These are phyloP conservation scores for Hypomyces rosellus DNA, from an alignment of 2,329 filamentous ascomycete genomes.

Conservation along the genomic window DNA sequence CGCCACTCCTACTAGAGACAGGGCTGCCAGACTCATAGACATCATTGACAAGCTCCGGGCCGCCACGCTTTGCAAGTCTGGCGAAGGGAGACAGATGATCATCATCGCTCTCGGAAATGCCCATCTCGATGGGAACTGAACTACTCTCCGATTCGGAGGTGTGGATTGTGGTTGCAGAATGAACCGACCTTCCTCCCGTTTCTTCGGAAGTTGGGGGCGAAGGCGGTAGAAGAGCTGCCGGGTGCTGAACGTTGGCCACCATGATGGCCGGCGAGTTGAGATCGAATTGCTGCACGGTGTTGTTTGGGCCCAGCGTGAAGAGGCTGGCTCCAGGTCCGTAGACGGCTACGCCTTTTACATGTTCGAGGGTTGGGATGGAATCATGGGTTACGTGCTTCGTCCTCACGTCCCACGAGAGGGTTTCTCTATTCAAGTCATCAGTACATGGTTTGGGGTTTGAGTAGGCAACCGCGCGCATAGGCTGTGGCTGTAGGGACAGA, in stretches of 20 bases:
- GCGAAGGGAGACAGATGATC: conserved; percentile 70
- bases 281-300: conserved; percentile 92
- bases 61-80: conserved; percentile 66
- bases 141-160: conserved; percentile 50
- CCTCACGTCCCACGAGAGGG: conserved; percentile 90
- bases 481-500: conserved; percentile 23
- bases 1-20: conserved; percentile 53
- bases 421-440: conserved; percentile 57
- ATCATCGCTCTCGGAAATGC: conserved; percentile 68
- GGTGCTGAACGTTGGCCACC: conserved; percentile 82
- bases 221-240: conserved; percentile 69
- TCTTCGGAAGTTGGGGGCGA: conserved; percentile 79
- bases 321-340: conserved; percentile 87
- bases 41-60: conserved; percentile 53
- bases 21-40: conserved; percentile 62
- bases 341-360: conserved; percentile 74
- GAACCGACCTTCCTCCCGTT: conserved; percentile 46
- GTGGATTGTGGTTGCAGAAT: conserved; percentile 40
- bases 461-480: conserved; percentile 43
- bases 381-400: conserved; percentile 97
- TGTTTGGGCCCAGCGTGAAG: conserved; percentile 82
- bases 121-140: conserved; percentile 50
- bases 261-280: conserved; percentile 74
- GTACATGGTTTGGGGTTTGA: conserved; percentile 21
- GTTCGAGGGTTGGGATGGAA: conserved; percentile 75